phyloP scores from a whole-genome alignment of 345 rosid genomes.

The Lepidium africanum region DNA sequence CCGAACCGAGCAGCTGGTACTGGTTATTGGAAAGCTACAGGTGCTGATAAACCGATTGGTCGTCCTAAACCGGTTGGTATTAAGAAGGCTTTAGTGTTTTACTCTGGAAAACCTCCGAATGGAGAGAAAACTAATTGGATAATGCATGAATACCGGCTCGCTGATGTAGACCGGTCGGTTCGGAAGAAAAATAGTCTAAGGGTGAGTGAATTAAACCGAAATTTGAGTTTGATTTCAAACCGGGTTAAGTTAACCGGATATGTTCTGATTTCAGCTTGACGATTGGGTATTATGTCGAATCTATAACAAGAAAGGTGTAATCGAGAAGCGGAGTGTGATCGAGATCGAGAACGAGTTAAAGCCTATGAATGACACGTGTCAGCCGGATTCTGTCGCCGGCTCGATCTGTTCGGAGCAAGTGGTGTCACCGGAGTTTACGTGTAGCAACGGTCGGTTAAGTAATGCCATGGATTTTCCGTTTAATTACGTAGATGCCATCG shows the following conservation, averaged over 20 bases:
- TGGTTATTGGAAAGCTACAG: constrained; percentile 98
- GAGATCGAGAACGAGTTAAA: constrained; percentile 27
- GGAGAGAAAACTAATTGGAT: constrained; percentile 98
- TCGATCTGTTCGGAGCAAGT: constrained; percentile 82
- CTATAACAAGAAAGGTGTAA: constrained; percentile 78
- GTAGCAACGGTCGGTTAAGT: constrained; percentile 31
- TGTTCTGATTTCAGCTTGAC: constrained; percentile 46
- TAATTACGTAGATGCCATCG: constrained; percentile 47
- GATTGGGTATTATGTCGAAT: constrained; percentile 98
- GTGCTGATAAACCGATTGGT: constrained; percentile 95
- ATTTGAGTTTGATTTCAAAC: neutral
- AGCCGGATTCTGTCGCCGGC: constrained; percentile 58
- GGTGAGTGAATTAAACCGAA: constrained; percentile 32
- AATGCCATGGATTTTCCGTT: constrained; percentile 29
- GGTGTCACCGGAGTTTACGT: constrained; percentile 76
- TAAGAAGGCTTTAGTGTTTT: constrained; percentile 87
- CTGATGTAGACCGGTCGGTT: constrained; percentile 80
- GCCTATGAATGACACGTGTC: constrained; percentile 7
- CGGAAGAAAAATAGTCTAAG: constrained; percentile 79
- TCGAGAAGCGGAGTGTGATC: constrained; percentile 41
- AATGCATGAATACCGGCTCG: constrained; percentile 95
- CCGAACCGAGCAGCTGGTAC: constrained; percentile 87
- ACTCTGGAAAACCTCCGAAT: constrained; percentile 75
- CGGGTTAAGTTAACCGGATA: constrained; percentile 1
- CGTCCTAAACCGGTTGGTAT: constrained; percentile 72